Evolutionary conservation across 2,329 filamentous ascomycete species (phyloP), one percentile per base, ranked within the genome.

Genomic region (Paecilomyces niveus): DNA sequence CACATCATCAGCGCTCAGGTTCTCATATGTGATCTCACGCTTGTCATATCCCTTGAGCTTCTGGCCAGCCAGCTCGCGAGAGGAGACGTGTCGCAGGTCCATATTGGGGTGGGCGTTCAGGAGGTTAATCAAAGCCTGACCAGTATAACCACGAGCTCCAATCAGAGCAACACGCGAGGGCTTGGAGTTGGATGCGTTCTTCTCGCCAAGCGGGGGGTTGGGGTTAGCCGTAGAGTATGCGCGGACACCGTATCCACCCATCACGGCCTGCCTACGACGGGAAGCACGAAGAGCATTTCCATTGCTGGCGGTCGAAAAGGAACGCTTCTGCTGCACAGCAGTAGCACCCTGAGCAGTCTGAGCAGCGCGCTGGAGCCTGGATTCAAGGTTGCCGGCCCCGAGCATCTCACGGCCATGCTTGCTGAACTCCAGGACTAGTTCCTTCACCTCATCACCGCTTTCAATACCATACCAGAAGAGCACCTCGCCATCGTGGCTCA

Each of bases 401-500:
- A 96, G 87, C 88, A 96, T 95, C 63, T 89, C 84, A 60, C 90
- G 84, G 56, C 92, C 91, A 68, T 95, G 84, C 68, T 89, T 81
- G 59, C 88, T 85, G 75, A 97, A 97, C 68, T 95, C 90, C 65
- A 87, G 85, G 78, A 96, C 92, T 64, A 96, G 81, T 64, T 89
- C 83, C 66, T 88, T 86, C 22, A 97, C 88, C 72, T 96, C 89
- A 55, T 90, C 86, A 32, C 88, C 86, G 57, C 86, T 87, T 64
- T 94, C 89, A 59, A 94, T 85, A 56, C 92, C 92, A 74, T 95
- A 96, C 89, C 93, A 97, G 81, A 97, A 97, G 70, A 97, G 87
- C 45, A 97, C 90, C 70, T 92, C 90, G 59, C 91, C 91, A 65
- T 90, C 86, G 58, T 87, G 86, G 62, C 89, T 90, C 67, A 97